Percentiles rank a stretch among this genome's conserved stretches.
These are phyloP conservation scores for Claviceps fusiformis DNA, from an alignment of 2,329 filamentous ascomycete species.

Conservation along the genomic window DNA sequence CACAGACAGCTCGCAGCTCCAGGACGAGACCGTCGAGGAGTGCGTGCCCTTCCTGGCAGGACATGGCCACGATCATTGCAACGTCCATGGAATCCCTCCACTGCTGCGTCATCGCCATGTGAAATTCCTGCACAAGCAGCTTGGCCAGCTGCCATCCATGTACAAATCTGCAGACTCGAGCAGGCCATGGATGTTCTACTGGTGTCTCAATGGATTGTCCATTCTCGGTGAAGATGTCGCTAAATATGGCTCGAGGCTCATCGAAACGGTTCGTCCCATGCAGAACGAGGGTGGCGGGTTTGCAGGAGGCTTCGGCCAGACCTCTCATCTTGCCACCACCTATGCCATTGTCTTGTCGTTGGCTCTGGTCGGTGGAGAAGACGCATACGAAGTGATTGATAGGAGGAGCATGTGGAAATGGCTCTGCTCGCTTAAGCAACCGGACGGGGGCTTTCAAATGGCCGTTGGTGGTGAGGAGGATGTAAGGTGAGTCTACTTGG, in stretches of 20 bases:
- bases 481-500: slow-evolving; percentile 47
- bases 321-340: slow-evolving; percentile 75
- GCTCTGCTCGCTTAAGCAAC: slow-evolving; percentile 74
- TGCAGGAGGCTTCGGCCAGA: slow-evolving; percentile 84
- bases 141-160: slow-evolving; percentile 49
- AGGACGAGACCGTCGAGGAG: slow-evolving; percentile 54
- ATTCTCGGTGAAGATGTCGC: slow-evolving; percentile 62
- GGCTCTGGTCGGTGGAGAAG: slow-evolving; percentile 61
- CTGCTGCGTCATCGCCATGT: slow-evolving; percentile 53
- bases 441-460: slow-evolving; percentile 81
- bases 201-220: slow-evolving; percentile 65
- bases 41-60: slow-evolving; percentile 56
- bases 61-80: slow-evolving; percentile 40
- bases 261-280: slow-evolving; percentile 63
- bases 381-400: slow-evolving; percentile 64
- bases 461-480: slow-evolving; percentile 81
- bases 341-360: slow-evolving; percentile 76
- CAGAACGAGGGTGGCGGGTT: slow-evolving; percentile 80
- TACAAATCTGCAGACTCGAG: slow-evolving; percentile 74
- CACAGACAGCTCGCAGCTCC: slow-evolving; percentile 54
- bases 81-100: slow-evolving; percentile 58
- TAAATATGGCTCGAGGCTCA: slow-evolving; percentile 54
- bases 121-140: slow-evolving; percentile 45
- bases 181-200: slow-evolving; percentile 89
- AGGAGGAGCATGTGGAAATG: slow-evolving; percentile 81